A percentile compares a stretch with the other conserved stretches of the same genome.
phyloP scores from a whole-genome alignment of 2,329 filamentous ascomycete species.

The Chaetomium sp. region DNA sequence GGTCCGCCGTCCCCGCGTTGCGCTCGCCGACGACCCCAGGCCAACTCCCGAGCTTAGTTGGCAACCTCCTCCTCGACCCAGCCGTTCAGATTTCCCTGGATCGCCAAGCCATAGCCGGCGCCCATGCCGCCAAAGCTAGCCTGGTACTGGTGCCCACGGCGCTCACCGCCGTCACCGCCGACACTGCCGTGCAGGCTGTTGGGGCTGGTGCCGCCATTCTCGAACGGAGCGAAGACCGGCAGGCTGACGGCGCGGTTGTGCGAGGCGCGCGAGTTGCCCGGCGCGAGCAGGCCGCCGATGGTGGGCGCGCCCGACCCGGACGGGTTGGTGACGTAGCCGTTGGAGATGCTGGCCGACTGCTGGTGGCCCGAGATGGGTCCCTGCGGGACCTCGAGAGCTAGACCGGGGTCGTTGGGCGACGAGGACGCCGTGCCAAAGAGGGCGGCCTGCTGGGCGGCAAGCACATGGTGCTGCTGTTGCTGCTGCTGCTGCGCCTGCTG shows the following conservation, averaged over 20 bases:
- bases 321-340: slow-evolving; percentile 59
- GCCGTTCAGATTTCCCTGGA: slow-evolving; percentile 65
- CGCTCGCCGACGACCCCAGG: background rate
- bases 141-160: slow-evolving; percentile 68
- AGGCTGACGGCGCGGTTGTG: slow-evolving; percentile 86
- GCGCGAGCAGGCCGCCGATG: slow-evolving; percentile 75
- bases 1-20: slow-evolving; percentile 8
- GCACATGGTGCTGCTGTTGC: slow-evolving; percentile 70
- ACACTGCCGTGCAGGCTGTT: slow-evolving; percentile 51
- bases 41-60: slow-evolving; percentile 47
- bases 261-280: slow-evolving; percentile 58
- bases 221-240: slow-evolving; percentile 68
- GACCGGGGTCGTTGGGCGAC: slow-evolving; percentile 52
- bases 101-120: slow-evolving; percentile 61
- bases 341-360: slow-evolving; percentile 66
- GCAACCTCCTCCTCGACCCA: slow-evolving; percentile 69
- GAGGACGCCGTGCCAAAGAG: slow-evolving; percentile 74
- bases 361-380: slow-evolving; percentile 64
- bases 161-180: slow-evolving; percentile 48
- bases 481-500: slow-evolving; percentile 74
- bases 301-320: slow-evolving; percentile 63
- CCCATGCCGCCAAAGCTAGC: slow-evolving; percentile 63
- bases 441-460: slow-evolving; percentile 75
- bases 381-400: slow-evolving; percentile 62
- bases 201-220: slow-evolving; percentile 59